Evolutionary conservation across 345 rosid genomes (phyloP).

Genomic region (Viola odorata): DNA sequence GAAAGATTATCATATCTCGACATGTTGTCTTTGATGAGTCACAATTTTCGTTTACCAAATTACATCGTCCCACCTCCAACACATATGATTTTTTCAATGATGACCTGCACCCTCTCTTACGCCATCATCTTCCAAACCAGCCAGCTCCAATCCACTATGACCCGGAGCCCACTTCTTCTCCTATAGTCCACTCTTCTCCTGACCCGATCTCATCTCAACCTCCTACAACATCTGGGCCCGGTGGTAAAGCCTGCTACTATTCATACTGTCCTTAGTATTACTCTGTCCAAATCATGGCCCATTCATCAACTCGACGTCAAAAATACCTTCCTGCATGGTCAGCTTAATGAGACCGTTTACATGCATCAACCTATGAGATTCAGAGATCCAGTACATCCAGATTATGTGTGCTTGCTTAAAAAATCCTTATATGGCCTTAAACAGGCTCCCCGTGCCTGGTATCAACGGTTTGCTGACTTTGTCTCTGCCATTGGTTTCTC

Average conservation of each 20-base stretch:
- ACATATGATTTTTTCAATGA: not conserved
- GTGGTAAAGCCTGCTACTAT: conserved; percentile 9
- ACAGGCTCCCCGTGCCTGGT: no score
- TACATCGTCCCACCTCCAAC: not conserved
- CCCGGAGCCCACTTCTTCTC: not conserved
- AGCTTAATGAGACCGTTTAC: not conserved
- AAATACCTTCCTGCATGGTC: not conserved
- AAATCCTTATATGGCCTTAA: no score
- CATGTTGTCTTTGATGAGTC: conserved; percentile 3
- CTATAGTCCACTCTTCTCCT: not conserved
- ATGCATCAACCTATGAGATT: conserved; percentile 4
- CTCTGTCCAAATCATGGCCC: not conserved
- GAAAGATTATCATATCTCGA: not conserved
- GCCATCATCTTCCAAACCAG: not conserved
- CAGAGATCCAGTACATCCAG: not conserved
- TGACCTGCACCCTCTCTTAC: no score
- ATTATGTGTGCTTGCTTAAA: not conserved
- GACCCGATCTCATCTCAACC: no score
- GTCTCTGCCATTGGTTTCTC: not conserved
- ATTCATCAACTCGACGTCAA: not conserved
- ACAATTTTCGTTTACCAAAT: not conserved
- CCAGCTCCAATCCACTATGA: not conserved
- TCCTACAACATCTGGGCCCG: not conserved
- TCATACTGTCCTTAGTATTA: not conserved
- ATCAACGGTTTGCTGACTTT: not conserved